Conservation (phyloP, 2,329 filamentous ascomycete genomes). For the Alternaria arborescens region DNA sequence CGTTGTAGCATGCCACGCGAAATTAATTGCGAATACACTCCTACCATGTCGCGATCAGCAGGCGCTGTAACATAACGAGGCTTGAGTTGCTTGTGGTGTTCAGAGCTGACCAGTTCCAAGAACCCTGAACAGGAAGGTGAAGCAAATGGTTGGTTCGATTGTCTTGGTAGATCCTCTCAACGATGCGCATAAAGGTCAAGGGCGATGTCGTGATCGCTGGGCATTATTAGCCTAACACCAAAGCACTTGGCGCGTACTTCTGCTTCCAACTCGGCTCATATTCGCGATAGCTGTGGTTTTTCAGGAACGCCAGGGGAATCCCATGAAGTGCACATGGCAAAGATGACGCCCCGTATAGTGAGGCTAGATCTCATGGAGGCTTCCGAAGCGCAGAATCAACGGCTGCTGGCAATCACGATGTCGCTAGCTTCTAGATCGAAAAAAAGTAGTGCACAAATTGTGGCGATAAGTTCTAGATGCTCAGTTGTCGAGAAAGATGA, state of each 20-base stretch:
- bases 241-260: conserved; percentile 13
- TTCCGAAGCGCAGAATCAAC: neutral
- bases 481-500: neutral
- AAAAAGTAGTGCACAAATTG: neutral
- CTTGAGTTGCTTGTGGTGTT: conserved; percentile 38
- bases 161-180: conserved; percentile 33
- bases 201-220: conserved; percentile 40
- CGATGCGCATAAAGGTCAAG: conserved; percentile 23
- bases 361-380: neutral
- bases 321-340: neutral
- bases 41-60: conserved; percentile 39
- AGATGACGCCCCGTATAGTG: neutral
- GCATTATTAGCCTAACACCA: conserved; percentile 28
- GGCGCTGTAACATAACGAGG: conserved; percentile 31
- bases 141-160: conserved; percentile 20
- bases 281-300: neutral
- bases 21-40: conserved; percentile 14
- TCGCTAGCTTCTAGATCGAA: neutral
- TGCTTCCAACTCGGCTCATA: neutral
- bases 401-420: neutral
- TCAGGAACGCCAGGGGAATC: neutral
- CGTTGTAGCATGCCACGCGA: conserved; percentile 8
- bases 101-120: conserved; percentile 21
- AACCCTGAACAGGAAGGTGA: conserved; percentile 41
- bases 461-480: neutral